phyloP scores from a whole-genome alignment of 352 stramenopile genomes.

The Globisporangium spiculum region DNA sequence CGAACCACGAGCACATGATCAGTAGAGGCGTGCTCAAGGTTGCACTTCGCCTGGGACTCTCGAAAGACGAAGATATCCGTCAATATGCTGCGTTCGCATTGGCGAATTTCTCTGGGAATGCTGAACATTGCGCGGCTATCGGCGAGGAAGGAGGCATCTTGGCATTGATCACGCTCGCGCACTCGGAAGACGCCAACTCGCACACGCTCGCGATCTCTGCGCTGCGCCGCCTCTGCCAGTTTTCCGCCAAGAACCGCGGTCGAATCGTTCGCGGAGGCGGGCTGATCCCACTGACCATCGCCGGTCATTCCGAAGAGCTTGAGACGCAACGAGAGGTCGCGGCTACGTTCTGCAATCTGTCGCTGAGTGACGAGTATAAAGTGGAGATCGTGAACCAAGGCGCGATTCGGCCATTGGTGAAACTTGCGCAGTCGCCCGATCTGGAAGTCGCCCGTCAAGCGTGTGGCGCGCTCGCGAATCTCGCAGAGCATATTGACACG shows the following conservation, averaged over 20 bases:
- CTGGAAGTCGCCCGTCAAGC: conserved; percentile 90
- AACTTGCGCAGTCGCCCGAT: conserved; percentile 88
- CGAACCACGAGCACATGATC: conserved; percentile 92
- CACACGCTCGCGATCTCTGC: conserved; percentile 93
- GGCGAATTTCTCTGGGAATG: conserved; percentile 91
- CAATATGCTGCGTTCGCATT: conserved; percentile 92
- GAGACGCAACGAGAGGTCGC: conserved; percentile 95
- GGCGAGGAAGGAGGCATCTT: conserved; percentile 89
- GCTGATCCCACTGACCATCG: conserved; percentile 81
- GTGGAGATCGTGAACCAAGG: conserved; percentile 84
- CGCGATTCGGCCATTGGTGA: conserved; percentile 77
- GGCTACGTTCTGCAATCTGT: conserved; percentile 93
- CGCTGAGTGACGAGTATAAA: conserved; percentile 91
- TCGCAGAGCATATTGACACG: conserved; percentile 93
- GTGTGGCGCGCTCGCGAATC: conserved; percentile 91
- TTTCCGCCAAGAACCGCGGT: conserved; percentile 84
- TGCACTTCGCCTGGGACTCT: conserved; percentile 75
- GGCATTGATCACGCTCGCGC: conserved; percentile 88
- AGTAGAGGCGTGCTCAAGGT: conserved; percentile 81
- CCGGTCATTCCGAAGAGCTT: conserved; percentile 85
- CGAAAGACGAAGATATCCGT: conserved; percentile 74
- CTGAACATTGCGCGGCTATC: conserved; percentile 84
- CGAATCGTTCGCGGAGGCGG: conserved; percentile 85
- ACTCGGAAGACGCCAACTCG: conserved; percentile 83
- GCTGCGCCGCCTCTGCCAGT: conserved; percentile 90